A percentile compares a stretch with the other conserved stretches of the same genome.
Conservation (phyloP, 129 eudicot species). For the Tagetes patula region DNA sequence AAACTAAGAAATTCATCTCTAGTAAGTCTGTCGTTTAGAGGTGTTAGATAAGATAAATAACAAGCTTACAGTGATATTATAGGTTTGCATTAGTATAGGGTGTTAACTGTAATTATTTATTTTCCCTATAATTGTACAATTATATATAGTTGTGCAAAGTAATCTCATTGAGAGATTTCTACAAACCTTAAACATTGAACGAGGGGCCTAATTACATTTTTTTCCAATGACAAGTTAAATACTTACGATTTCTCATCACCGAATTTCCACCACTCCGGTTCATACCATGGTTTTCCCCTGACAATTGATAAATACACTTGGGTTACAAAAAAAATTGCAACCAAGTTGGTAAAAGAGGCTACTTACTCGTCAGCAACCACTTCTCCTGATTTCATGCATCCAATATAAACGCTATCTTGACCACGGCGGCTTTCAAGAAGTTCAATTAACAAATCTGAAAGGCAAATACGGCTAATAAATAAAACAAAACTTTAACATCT, state of each 20-base stretch:
- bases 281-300: slow-evolving; percentile 97
- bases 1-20: not conserved
- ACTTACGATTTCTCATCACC: slow-evolving; percentile 97
- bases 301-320: slow-evolving; percentile 27
- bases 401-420: slow-evolving; percentile 76
- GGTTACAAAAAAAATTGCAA: slow-evolving; percentile 6
- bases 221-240: slow-evolving; percentile 16
- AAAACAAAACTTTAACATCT: not conserved
- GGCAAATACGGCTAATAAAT: slow-evolving; percentile 15
- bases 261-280: slow-evolving; percentile 98
- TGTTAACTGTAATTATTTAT: too few species aligned
- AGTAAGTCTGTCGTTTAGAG: slow-evolving; percentile 10
- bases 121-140: too few species aligned
- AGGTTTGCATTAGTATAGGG: too few species aligned
- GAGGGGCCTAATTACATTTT: not conserved
- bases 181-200: too few species aligned
- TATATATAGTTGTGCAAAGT: too few species aligned
- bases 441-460: slow-evolving; percentile 72
- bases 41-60: too few species aligned
- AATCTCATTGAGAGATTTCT: too few species aligned
- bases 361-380: slow-evolving; percentile 78
- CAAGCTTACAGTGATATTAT: too few species aligned
- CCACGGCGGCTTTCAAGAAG: slow-evolving; percentile 76
- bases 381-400: slow-evolving; percentile 97
- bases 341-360: slow-evolving; percentile 6